These are phyloP conservation scores for Gomphus bonarii DNA, from an alignment of 1,284 basidiomycete genomes.

Conservation along the genomic window DNA sequence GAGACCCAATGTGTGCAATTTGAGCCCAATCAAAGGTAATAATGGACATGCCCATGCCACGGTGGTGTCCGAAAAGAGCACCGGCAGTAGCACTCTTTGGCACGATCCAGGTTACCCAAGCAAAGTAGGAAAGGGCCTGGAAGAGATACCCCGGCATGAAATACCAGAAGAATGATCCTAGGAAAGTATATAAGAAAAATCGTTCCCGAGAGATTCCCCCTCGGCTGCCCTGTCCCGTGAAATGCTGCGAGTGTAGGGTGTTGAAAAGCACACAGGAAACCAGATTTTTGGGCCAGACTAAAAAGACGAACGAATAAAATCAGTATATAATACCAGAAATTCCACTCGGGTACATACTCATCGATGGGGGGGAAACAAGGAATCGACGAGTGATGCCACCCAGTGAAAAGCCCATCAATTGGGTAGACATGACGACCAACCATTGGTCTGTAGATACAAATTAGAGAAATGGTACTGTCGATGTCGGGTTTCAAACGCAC, in stretches of 20 bases:
- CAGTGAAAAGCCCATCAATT: slow-evolving; percentile 81
- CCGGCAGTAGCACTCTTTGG: slow-evolving; percentile 61
- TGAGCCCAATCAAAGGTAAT: slow-evolving; percentile 72
- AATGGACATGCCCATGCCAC: slow-evolving; percentile 22
- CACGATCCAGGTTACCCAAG: slow-evolving; percentile 71
- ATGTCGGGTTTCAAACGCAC: slow-evolving; percentile 24
- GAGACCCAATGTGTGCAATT: slow-evolving; percentile 51
- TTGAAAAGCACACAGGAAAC: slow-evolving; percentile 80
- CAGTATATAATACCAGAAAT: slow-evolving; percentile 7
- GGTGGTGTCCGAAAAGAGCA: slow-evolving; percentile 63
- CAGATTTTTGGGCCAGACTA: slow-evolving; percentile 81
- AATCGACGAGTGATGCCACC: slow-evolving; percentile 75
- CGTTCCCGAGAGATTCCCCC: slow-evolving; percentile 63
- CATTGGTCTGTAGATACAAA: slow-evolving; percentile 42
- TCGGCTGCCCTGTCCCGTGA: slow-evolving; percentile 49
- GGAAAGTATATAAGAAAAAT: slow-evolving; percentile 66
- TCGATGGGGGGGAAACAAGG: slow-evolving; percentile 80
- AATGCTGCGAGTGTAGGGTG: slow-evolving; percentile 53
- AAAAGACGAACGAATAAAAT: not conserved
- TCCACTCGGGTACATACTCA: slow-evolving; percentile 38
- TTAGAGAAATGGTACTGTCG: slow-evolving; percentile 17
- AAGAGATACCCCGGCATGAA: slow-evolving; percentile 65
- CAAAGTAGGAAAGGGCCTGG: slow-evolving; percentile 57
- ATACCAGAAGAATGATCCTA: slow-evolving; percentile 58
- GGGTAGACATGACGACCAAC: slow-evolving; percentile 76